Evolutionary conservation across 2,329 filamentous ascomycete genomes (phyloP), one percentile per base, ranked within the genome.

Genomic region (Fusarium newnesense): DNA sequence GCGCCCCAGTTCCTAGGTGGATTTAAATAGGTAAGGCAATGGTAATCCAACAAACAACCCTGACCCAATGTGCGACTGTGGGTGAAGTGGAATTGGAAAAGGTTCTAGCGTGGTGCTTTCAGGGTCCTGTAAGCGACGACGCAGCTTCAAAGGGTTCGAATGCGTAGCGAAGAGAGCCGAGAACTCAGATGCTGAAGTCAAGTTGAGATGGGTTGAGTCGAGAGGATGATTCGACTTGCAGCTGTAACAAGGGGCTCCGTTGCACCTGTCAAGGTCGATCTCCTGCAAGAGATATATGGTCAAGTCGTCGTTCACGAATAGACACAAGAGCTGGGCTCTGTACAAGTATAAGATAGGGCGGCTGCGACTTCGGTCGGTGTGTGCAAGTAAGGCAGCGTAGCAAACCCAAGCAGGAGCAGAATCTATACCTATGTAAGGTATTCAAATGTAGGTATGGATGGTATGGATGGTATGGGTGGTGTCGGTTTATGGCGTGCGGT

Each of bases 71-170:
- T 71, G 73, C 44, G 63, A 67, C 75, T 77, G 75, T 77, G 75
- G 75, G 75, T 74, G 75, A 77, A 67, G 75, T 76, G 75, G 75
- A 72, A 75, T 77, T 73, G 60, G 61, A 72, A 77, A 77, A 60
- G 57, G 74, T 72, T 69, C 64, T 77, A 76, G 75, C 64, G 61
- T 50, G 57, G 63, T 70, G 50, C 43, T 16, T 73, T 60, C 65
- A 73, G 60, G 67, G 64, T 72, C 69, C 69, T 54, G 60, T 63
- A 65, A 42, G 54, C 54, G 39, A 58, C 40, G 40, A 65, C 24
- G 28, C 37, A 21, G 44, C 52, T 60, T 42, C 50, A 37, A 43
- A 47, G 53, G 43, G 37, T 46, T 53, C 30, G 54, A 49, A 42
- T 54, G 30, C 30, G 57, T 49, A 50, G 49, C 43, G 28, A 62